Percentiles rank a stretch among this genome's conserved stretches.
phyloP scores from a whole-genome alignment of 2,329 filamentous ascomycete species.

The Ophiognomonia clavigignenti-juglandacearum region DNA sequence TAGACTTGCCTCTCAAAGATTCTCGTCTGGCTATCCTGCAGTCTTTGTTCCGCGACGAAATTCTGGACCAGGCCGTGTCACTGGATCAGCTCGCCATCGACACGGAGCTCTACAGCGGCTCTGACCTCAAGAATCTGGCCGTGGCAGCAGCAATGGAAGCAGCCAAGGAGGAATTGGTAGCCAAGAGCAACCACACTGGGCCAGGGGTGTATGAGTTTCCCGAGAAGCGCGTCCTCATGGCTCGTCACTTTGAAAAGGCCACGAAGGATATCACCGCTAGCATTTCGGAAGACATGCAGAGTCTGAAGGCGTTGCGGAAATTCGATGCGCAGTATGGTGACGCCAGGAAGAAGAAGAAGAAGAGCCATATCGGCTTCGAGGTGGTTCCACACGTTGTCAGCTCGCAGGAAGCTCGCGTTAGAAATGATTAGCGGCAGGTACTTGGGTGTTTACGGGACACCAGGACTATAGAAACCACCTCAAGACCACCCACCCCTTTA shows the following conservation, averaged over 20 bases:
- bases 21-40: constrained; percentile 58
- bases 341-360: constrained; percentile 61
- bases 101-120: constrained; percentile 76
- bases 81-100: constrained; percentile 58
- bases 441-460: too few relatives aligned
- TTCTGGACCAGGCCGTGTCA: constrained; percentile 55
- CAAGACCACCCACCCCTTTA: too few relatives aligned
- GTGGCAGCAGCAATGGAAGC: constrained; percentile 76
- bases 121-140: constrained; percentile 77
- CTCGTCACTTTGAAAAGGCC: constrained; percentile 77
- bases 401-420: constrained; percentile 41
- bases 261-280: constrained; percentile 86
- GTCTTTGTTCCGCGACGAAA: constrained; percentile 67
- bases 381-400: constrained; percentile 34
- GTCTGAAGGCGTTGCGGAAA: constrained; percentile 78
- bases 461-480: too few relatives aligned
- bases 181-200: constrained; percentile 27
- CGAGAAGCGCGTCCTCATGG: constrained; percentile 59
- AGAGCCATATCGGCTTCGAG: constrained; percentile 55
- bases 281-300: constrained; percentile 90
- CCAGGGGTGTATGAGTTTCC: constrained; percentile 56
- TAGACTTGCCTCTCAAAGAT: constrained; percentile 63
- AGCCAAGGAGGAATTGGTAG: constrained; percentile 65
- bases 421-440: constrained; percentile 10
- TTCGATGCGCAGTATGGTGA: constrained; percentile 97